These are phyloP conservation scores for Phytophthora foliorum DNA, from an alignment of 352 stramenopile genomes.

Conservation along the genomic window DNA sequence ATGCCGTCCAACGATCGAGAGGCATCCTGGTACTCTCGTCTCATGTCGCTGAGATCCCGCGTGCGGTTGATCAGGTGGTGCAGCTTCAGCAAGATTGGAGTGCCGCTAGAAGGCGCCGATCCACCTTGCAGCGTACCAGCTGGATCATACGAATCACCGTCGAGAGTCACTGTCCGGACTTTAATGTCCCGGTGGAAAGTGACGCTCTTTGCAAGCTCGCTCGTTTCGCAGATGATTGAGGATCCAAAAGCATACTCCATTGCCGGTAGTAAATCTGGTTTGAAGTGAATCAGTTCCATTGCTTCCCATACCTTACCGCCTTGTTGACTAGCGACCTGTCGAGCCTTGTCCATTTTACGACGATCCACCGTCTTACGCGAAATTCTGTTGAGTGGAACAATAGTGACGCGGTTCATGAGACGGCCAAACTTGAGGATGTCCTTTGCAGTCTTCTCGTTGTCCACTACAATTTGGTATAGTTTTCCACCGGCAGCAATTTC, in stretches of 20 bases:
- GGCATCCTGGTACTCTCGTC: conserved; percentile 75
- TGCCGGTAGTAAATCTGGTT: conserved; percentile 94
- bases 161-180: conserved; percentile 97
- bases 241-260: conserved; percentile 99
- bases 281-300: conserved; percentile 98
- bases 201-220: conserved; percentile 90
- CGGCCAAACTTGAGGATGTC: conserved; percentile 98
- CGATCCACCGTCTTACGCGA: conserved; percentile 78
- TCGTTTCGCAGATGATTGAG: conserved; percentile 98
- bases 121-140: conserved; percentile 96
- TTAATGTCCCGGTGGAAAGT: conserved; percentile 95
- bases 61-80: conserved; percentile 84
- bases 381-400: conserved; percentile 99
- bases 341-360: conserved; percentile 84
- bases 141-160: conserved; percentile 99
- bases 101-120: conserved; percentile 80
- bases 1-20: conserved; percentile 68
- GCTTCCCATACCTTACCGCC: conserved; percentile 93
- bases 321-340: conserved; percentile 88
- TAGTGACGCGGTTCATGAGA: conserved; percentile 97
- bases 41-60: conserved; percentile 70
- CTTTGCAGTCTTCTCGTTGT: conserved; percentile 98
- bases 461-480: conserved; percentile 99
- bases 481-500: conserved; percentile 98
- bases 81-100: conserved; percentile 83